Conservation (phyloP, 495 filamentous ascomycete species). For the Achaetomiella virescens region DNA sequence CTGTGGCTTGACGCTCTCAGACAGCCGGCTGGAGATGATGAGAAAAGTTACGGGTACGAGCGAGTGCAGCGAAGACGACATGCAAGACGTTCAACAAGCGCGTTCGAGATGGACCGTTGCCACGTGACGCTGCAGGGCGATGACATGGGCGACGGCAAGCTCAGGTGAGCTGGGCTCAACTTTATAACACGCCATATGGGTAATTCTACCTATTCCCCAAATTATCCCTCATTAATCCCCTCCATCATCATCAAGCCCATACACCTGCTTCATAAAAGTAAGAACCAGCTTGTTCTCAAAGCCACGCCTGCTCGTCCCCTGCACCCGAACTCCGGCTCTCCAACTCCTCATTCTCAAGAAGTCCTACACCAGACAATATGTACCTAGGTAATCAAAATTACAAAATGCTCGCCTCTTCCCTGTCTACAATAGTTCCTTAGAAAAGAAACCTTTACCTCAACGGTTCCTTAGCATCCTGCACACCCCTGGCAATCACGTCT, state of each 20-base stretch:
- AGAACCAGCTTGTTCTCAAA: no score
- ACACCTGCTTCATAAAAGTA: no score
- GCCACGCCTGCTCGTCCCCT: background rate
- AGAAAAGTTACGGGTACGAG: no score
- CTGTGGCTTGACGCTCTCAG: no score
- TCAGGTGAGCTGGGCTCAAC: background rate
- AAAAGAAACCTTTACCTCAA: conserved; percentile 45
- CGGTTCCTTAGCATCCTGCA: conserved; percentile 68
- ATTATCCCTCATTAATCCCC: no score
- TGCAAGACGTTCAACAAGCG: background rate
- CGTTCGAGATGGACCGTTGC: background rate
- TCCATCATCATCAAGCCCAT: no score
- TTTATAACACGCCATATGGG: no score
- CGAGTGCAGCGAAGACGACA: no score
- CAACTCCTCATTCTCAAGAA: background rate
- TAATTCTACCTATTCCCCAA: no score
- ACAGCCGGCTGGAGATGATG: no score
- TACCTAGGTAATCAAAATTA: background rate
- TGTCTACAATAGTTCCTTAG: background rate
- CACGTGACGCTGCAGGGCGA: background rate
- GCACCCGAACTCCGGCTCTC: background rate
- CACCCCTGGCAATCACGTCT: conserved; percentile 72
- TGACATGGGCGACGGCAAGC: background rate
- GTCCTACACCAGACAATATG: background rate
- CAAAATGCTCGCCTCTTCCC: background rate